phyloP scores from a whole-genome alignment of 768 basidiomycete species.

The Lyophyllum atratum region DNA sequence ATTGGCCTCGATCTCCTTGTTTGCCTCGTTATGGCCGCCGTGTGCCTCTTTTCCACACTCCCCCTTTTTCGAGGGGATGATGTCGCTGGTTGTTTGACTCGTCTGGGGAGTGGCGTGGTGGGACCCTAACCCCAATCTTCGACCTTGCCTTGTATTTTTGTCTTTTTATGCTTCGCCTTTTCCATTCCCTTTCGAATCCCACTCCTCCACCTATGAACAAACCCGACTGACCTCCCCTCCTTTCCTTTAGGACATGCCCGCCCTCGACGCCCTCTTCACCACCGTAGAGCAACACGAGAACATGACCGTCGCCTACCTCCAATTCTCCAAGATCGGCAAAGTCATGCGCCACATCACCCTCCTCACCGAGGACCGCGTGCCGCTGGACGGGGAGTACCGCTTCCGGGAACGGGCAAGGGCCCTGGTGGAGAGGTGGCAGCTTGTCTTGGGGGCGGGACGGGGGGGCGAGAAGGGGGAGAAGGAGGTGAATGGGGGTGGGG shows the following conservation, averaged over 20 bases:
- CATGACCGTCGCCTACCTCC: slow-evolving; percentile 72
- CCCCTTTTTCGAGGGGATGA: no score
- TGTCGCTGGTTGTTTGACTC: no score
- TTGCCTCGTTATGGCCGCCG: neutral
- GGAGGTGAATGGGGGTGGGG: neutral
- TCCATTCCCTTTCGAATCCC: neutral
- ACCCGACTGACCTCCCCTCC: neutral
- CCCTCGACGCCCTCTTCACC: slow-evolving; percentile 63
- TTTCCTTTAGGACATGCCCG: slow-evolving; percentile 68
- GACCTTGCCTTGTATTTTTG: neutral
- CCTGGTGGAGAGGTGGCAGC: slow-evolving; percentile 64
- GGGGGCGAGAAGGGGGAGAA: neutral
- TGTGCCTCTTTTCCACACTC: no score
- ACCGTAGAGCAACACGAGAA: slow-evolving; percentile 68
- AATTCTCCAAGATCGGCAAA: slow-evolving; percentile 75
- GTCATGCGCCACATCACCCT: slow-evolving; percentile 79
- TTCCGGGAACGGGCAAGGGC: slow-evolving; percentile 65
- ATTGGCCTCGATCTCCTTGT: neutral
- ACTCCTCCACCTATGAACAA: neutral
- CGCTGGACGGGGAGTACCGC: slow-evolving; percentile 53
- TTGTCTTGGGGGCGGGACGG: slow-evolving; percentile 32
- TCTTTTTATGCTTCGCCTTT: neutral
- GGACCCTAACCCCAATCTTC: neutral
- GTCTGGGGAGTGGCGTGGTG: neutral
- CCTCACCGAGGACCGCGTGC: slow-evolving; percentile 48